Evolutionary conservation across 345 rosid genomes (phyloP), one percentile per base, ranked within the genome.

Genomic region (Sapria himalayana): DNA sequence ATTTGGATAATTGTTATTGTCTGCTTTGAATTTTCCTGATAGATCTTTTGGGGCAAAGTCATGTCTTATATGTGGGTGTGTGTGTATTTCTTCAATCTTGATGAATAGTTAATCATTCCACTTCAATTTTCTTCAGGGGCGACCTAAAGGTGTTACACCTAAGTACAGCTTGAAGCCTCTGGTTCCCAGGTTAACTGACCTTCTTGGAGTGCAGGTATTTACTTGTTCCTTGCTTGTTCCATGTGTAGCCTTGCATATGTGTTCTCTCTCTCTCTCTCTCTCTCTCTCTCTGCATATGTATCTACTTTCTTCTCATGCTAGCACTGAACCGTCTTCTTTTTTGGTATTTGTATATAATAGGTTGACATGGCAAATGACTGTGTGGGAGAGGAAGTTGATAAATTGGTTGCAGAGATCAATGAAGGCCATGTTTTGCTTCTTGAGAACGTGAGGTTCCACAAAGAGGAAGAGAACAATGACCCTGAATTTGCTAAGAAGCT

Each of bases 111-210:
- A 16, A 17, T 41, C 46, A 4, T 22, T 40, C 29, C 14, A 5
- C 33, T 25, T 36, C 7, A 20, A 17, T 54, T 17, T 52, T 48
- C 66, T 64, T 24, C 76, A 81, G 94, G 96, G 96, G 29, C 80
- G 96, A 18, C 96, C 96, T 11, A 85, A 85, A 71, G 96, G 96
- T 55, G 85, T 77, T 15, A 80, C 91, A 7, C 91, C 96, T 13
- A 85, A 85, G 57, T 85, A 72, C 65, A 85, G 96, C 54, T 71
- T 85, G 74, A 67, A 78, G 69, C 96, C 96, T 61, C 82, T 85
- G 41, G 93, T 74, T 32, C 93, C 85, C 5, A 74, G 96, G 47
- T 55, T 85, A 15, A 79, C 93, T 39, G 85, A 80, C 61, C 85
- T 77, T 39, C 93, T 85, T 48, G 96, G 80, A 25, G 49, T 74